Conservation (phyloP, 345 rosid genomes). For the Erodium maritimum region DNA sequence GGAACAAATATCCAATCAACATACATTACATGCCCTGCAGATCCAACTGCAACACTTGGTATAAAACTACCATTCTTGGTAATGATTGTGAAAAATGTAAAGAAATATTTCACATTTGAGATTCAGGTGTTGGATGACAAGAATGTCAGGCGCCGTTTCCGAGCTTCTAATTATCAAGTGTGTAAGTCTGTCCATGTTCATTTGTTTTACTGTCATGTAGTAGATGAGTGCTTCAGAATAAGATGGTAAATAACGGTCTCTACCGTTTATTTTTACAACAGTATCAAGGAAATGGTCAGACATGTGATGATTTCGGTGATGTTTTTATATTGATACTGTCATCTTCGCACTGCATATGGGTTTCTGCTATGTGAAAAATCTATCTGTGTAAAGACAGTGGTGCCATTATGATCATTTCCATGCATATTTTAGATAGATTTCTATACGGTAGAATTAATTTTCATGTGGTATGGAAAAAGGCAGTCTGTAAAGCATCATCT, state of each 20-base stretch:
- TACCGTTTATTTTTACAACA: background rate
- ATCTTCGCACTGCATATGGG: background rate
- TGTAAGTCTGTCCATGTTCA: conserved; percentile 47
- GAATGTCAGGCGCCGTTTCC: conserved; percentile 90
- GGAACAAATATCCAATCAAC: conserved; percentile 84
- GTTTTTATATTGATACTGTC: too few species aligned
- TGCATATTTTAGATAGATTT: too few species aligned
- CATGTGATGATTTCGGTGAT: background rate
- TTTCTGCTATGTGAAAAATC: background rate
- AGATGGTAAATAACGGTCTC: background rate
- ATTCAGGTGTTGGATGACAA: conserved; percentile 94
- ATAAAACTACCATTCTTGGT: conserved; percentile 93
- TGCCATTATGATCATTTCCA: too few species aligned
- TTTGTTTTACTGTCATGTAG: background rate
- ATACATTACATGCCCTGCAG: conserved; percentile 88
- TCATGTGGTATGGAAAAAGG: background rate
- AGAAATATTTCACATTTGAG: conserved; percentile 90
- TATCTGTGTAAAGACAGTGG: too few species aligned
- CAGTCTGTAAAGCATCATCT: background rate
- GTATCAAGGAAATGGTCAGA: background rate
- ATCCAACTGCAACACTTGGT: conserved; percentile 86
- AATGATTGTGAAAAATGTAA: conserved; percentile 78
- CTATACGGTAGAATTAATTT: too few species aligned
- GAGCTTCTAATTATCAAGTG: conserved; percentile 98
- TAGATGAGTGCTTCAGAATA: background rate